A percentile compares a stretch with the other conserved stretches of the same genome.
phyloP scores from a whole-genome alignment of 306 rosid species.

The Fragaria iinumae region DNA sequence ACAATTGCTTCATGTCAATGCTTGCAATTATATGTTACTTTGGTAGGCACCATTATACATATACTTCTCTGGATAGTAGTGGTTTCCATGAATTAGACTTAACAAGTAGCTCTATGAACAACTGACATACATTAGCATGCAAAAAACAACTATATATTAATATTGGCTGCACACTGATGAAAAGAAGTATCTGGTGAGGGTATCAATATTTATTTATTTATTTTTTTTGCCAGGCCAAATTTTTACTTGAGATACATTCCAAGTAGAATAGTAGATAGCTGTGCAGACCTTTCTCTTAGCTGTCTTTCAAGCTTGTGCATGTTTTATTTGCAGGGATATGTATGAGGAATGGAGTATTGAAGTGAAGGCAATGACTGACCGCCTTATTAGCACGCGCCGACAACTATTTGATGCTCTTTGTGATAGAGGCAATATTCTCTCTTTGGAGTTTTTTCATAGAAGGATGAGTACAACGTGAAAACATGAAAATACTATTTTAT shows the following conservation, averaged over 20 bases:
- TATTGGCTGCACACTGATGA: background rate
- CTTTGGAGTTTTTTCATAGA: background rate
- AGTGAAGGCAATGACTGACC: constrained; percentile 91
- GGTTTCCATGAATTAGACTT: background rate
- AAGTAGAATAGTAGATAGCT: background rate
- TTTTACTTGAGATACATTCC: no score
- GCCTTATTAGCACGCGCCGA: constrained; percentile 71
- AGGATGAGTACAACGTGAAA: background rate
- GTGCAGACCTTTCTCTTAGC: background rate
- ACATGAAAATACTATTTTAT: background rate
- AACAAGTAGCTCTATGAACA: background rate
- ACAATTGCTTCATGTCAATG: background rate
- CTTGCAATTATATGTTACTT: background rate
- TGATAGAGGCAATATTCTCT: constrained; percentile 53
- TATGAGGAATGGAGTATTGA: constrained; percentile 77
- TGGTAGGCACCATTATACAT: background rate
- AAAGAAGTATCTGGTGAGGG: background rate
- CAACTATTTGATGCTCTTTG: constrained; percentile 68
- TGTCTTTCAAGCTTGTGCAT: background rate
- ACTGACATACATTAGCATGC: background rate
- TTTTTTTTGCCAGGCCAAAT: no score
- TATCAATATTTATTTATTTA: background rate
- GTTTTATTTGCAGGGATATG: constrained; percentile 52
- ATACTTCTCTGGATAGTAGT: background rate
- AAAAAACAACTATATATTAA: background rate